Evolutionary conservation across 2,329 filamentous ascomycete species (phyloP).

Genomic region (Lachnellula willkommii): DNA sequence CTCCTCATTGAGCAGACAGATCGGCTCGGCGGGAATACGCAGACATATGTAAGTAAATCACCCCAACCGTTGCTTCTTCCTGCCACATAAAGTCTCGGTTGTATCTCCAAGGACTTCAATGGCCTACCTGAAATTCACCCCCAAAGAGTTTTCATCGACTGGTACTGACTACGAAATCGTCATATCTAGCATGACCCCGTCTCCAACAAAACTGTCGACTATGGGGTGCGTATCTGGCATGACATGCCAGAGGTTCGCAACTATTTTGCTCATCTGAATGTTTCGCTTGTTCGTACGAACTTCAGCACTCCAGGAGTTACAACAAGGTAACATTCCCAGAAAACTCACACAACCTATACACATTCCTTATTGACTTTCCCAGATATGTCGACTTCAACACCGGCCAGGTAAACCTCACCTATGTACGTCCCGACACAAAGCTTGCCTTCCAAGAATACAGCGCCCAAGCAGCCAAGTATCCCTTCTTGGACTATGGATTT

Average conservation of each 20-base stretch:
- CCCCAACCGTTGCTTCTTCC: background rate
- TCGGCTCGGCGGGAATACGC: conserved; percentile 25
- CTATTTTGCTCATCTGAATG: background rate
- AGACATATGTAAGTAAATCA: background rate
- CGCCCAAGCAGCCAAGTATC: background rate
- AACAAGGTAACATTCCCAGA: background rate
- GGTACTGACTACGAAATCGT: too few species aligned
- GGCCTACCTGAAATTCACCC: background rate
- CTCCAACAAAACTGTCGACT: background rate
- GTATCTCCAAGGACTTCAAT: background rate
- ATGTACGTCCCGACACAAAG: background rate
- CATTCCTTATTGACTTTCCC: background rate
- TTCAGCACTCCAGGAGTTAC: background rate
- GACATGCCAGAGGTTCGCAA: background rate
- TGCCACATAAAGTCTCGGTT: background rate
- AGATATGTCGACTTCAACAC: background rate
- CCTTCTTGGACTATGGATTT: conserved; percentile 32
- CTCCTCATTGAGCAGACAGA: conserved; percentile 33
- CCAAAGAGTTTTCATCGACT: too few species aligned
- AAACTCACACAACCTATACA: background rate
- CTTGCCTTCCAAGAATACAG: background rate
- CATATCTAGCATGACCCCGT: background rate
- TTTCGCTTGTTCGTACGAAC: background rate
- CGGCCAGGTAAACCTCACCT: background rate
- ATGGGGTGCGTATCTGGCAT: background rate